Conservation (phyloP, 1,284 basidiomycete species). For the Stygiomarasmius scandens region DNA sequence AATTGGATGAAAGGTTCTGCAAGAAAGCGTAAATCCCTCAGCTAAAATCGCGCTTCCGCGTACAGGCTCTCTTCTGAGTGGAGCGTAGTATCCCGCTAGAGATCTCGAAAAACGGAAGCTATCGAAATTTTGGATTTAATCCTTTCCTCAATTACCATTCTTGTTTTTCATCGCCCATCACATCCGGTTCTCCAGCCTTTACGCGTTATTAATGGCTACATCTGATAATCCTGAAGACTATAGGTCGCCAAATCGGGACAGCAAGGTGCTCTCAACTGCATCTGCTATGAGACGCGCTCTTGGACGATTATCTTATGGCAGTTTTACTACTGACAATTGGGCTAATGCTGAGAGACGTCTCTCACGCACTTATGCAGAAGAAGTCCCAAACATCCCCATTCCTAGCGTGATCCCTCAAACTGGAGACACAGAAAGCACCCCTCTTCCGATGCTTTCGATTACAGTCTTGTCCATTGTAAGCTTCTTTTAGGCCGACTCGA, state of each 20-base stretch:
- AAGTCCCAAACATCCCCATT: slow-evolving; percentile 56
- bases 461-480: slow-evolving; percentile 87
- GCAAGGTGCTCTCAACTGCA: background rate
- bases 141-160: too few relatives aligned
- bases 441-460: slow-evolving; percentile 85
- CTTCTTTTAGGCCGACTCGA: slow-evolving; percentile 17
- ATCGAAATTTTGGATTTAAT: too few relatives aligned
- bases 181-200: too few relatives aligned
- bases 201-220: too few relatives aligned
- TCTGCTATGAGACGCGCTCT: background rate
- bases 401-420: slow-evolving; percentile 68
- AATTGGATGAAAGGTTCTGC: too few relatives aligned
- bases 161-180: too few relatives aligned
- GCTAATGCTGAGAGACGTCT: background rate
- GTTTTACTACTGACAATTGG: background rate
- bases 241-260: background rate
- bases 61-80: too few relatives aligned
- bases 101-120: too few relatives aligned
- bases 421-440: slow-evolving; percentile 68
- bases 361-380: slow-evolving; percentile 10
- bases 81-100: too few relatives aligned
- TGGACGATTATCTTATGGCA: background rate
- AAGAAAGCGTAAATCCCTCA: too few relatives aligned
- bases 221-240: too few relatives aligned
- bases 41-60: too few relatives aligned